Evolutionary conservation across 1,139 yeast genomes (phyloP), one percentile per base, ranked within the genome.

Genomic region (Eremothecium coryli): DNA sequence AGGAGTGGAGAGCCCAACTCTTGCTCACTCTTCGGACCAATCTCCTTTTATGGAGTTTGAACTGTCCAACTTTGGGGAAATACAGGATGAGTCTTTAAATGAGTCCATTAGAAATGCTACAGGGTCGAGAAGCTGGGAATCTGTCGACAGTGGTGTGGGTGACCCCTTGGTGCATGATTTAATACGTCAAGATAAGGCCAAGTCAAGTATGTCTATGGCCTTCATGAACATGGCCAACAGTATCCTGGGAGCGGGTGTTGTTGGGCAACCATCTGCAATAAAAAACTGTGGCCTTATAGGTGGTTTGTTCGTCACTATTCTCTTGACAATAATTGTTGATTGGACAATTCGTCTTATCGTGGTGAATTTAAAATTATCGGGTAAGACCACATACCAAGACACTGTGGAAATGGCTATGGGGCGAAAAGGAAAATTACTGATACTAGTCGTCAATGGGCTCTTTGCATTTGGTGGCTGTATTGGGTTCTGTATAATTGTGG

Each of bases 151-250:
- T 25, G 28, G 28, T 25, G 28, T 25, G 24, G 24, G 12, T 4
- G 24, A 22, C 24, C 12, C 24, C 5, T 11, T 22, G 4, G 4
- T 22, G 12, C 13, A 13, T 11, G 24, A 11, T 13, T 11, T 22
- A 22, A 13, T 22, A 4, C 24, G 12, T 11, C 13, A 22, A 22
- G n/a, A 11, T 4, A 22, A 7, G 3, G 39, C 36, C 22, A 58
- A 57, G 37, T 59, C 65, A 2, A 55, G 55, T 41, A 68, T 86
- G 70, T 71, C 71, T 42, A 81, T 82, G 86, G 96, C 96, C 9
- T 86, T 88, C 51, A 82, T 88, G 93, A 88, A 88, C 58, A 86
- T 88, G 95, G 93, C 96, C 15, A 88, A 88, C 58, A 80, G 84
- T 11, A 88, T 86, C 39, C 65, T 88, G 10, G 97, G 97, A 0